A percentile compares a stretch with the other conserved stretches of the same genome.
Conservation (phyloP, 2,329 filamentous ascomycete genomes). For the Ceratocystis smalleyi region DNA sequence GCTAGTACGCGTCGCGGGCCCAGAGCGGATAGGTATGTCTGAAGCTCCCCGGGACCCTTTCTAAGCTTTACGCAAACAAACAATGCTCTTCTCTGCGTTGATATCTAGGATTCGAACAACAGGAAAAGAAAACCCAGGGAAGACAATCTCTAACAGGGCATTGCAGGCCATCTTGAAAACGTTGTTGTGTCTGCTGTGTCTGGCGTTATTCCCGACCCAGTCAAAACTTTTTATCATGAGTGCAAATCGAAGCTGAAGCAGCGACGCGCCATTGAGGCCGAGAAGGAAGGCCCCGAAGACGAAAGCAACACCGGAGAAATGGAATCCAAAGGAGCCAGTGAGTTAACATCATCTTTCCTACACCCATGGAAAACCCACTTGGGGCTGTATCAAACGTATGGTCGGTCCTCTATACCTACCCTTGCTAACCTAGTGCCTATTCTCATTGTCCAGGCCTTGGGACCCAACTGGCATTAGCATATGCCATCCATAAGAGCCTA, state of each 20-base stretch:
- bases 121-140: neutral
- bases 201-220: conserved; percentile 41
- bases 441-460: conserved; percentile 35
- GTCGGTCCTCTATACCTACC: neutral
- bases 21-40: conserved; percentile 59
- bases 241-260: conserved; percentile 19
- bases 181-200: conserved; percentile 46
- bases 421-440: neutral
- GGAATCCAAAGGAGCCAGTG: conserved; percentile 45
- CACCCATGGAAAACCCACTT: neutral
- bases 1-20: conserved; percentile 66
- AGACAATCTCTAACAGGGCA: neutral
- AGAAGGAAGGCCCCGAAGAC: conserved; percentile 31
- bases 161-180: conserved; percentile 46
- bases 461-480: conserved; percentile 82
- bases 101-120: no score
- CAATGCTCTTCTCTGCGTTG: neutral
- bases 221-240: conserved; percentile 26
- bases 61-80: neutral
- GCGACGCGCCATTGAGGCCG: conserved; percentile 21
- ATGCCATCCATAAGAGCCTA: conserved; percentile 94
- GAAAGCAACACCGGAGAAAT: neutral
- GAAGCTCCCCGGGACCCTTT: neutral
- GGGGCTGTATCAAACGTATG: no score
- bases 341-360: conserved; percentile 27